Percentiles rank a stretch among this genome's conserved stretches.
Conservation (phyloP, 2,329 filamentous ascomycete genomes). For the Pseudodiploospora longispora region DNA sequence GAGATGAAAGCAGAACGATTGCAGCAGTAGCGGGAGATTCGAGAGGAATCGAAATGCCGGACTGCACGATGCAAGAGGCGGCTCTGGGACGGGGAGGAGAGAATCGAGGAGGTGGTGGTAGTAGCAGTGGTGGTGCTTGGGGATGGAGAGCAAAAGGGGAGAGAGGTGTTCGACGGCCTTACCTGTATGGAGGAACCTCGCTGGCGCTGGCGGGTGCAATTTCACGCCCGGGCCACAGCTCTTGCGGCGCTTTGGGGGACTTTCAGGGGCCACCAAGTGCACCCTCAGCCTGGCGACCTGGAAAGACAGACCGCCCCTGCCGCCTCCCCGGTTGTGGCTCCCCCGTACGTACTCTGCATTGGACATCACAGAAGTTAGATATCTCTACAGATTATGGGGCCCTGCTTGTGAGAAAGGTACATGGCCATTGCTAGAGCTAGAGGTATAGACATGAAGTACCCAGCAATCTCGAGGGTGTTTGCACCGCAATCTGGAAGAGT, state of each 20-base stretch:
- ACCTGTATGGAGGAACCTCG: slow-evolving; percentile 2
- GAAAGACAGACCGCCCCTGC: slow-evolving; percentile 10
- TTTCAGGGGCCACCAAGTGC: slow-evolving; percentile 7
- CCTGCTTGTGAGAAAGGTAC: too few relatives aligned
- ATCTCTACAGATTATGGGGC: too few relatives aligned
- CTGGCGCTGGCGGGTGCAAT: slow-evolving; percentile 8
- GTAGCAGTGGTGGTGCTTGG: slow-evolving; percentile 1
- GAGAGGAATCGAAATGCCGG: slow-evolving; percentile 1
- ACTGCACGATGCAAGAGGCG: slow-evolving; percentile 3
- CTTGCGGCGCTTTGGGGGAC: slow-evolving; percentile 2
- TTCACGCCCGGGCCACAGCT: slow-evolving; percentile 7
- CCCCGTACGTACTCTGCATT: not conserved
- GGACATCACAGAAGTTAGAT: too few relatives aligned
- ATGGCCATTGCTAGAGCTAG: too few relatives aligned
- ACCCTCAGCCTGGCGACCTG: not conserved
- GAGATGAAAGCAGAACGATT: not conserved
- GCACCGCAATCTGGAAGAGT: too few relatives aligned
- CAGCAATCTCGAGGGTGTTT: too few relatives aligned
- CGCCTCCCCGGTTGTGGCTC: slow-evolving; percentile 8
- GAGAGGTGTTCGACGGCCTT: slow-evolving; percentile 3
- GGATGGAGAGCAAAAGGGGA: slow-evolving; percentile 3
- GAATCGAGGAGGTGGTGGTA: slow-evolving; percentile 6
- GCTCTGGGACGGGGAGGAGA: slow-evolving; percentile 7
- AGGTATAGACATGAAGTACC: too few relatives aligned
- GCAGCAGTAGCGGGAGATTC: not conserved